These are phyloP conservation scores for Colletotrichum agaves DNA, from an alignment of 2,329 filamentous ascomycete genomes.

Conservation along the genomic window DNA sequence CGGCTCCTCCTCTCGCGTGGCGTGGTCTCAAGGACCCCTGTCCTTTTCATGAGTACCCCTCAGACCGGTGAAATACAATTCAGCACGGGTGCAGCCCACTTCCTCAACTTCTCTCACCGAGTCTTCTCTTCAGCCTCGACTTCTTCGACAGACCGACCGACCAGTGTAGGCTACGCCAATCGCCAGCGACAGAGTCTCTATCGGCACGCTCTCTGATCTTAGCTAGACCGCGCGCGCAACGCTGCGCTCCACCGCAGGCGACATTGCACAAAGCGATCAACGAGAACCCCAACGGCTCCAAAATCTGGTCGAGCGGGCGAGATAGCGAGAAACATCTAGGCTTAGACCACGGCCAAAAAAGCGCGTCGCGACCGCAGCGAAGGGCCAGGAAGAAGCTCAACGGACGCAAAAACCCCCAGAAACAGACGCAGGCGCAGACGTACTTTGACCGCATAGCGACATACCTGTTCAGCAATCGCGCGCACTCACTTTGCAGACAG, in stretches of 20 bases:
- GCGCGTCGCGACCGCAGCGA: conserved; percentile 25
- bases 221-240: conserved; percentile 32
- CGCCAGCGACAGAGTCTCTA: conserved; percentile 35
- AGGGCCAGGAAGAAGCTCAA: conserved; percentile 2
- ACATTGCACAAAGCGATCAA: conserved; percentile 35
- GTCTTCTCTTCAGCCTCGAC: conserved; percentile 52
- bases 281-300: conserved; percentile 17
- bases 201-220: conserved; percentile 37
- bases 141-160: conserved; percentile 38
- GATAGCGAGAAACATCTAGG: conserved; percentile 22
- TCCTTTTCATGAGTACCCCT: conserved; percentile 50
- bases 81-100: conserved; percentile 49
- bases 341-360: conserved; percentile 30
- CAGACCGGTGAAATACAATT: conserved; percentile 55
- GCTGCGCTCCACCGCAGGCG: conserved; percentile 36
- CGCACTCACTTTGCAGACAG: conserved; percentile 16
- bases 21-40: conserved; percentile 42
- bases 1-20: conserved; percentile 39
- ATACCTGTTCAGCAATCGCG: conserved; percentile 19
- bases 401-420: conserved; percentile 7
- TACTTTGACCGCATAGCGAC: conserved; percentile 26
- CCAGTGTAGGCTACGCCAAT: conserved; percentile 37
- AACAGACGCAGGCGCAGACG: conserved; percentile 30
- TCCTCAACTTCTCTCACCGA: conserved; percentile 52
- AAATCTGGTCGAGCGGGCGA: conserved; percentile 24